A percentile compares a stretch with the other conserved stretches of the same genome.
Evolutionary conservation across 495 filamentous ascomycete species (phyloP).

Genomic region (Lasiosphaeria miniovina): DNA sequence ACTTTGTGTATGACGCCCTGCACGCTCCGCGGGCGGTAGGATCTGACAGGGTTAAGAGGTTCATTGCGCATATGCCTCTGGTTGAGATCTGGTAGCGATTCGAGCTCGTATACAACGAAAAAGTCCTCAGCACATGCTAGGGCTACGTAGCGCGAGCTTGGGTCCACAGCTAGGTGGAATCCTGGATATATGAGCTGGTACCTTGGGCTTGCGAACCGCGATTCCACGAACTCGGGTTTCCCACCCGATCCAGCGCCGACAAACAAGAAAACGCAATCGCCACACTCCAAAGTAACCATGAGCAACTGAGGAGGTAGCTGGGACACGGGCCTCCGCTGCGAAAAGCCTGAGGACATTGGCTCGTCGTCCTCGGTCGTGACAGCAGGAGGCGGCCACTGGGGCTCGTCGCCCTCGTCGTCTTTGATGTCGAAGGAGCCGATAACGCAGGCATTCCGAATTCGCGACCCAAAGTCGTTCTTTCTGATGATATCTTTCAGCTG

Average conservation of each 20-base stretch:
- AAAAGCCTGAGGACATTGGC: slow-evolving; percentile 16
- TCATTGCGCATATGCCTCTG: slow-evolving; percentile 32
- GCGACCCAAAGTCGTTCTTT: slow-evolving; percentile 72
- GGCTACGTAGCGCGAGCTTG: slow-evolving; percentile 52
- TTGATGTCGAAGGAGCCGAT: slow-evolving; percentile 44
- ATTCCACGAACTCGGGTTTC: slow-evolving; percentile 56
- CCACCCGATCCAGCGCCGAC: slow-evolving; percentile 44
- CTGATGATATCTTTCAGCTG: slow-evolving; percentile 66
- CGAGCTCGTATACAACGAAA: slow-evolving; percentile 59
- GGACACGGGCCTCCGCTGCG: slow-evolving; percentile 4
- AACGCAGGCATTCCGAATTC: slow-evolving; percentile 63
- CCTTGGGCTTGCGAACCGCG: slow-evolving; percentile 56
- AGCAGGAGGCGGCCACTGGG: slow-evolving; percentile 1
- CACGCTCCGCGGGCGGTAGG: slow-evolving; percentile 56
- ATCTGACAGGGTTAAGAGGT: slow-evolving; percentile 42
- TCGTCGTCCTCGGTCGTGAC: slow-evolving; percentile 36
- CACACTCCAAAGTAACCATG: slow-evolving; percentile 65
- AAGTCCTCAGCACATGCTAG: slow-evolving; percentile 41
- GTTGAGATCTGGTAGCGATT: slow-evolving; percentile 47
- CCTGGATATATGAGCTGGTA: slow-evolving; percentile 53
- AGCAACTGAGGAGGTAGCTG: slow-evolving; percentile 72
- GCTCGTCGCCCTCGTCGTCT: slow-evolving; percentile 19
- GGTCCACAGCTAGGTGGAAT: slow-evolving; percentile 79
- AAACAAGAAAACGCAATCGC: slow-evolving; percentile 70
- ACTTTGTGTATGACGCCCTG: slow-evolving; percentile 78